Conservation (phyloP, 2,329 filamentous ascomycete species). For the Chaetomium sp. region DNA sequence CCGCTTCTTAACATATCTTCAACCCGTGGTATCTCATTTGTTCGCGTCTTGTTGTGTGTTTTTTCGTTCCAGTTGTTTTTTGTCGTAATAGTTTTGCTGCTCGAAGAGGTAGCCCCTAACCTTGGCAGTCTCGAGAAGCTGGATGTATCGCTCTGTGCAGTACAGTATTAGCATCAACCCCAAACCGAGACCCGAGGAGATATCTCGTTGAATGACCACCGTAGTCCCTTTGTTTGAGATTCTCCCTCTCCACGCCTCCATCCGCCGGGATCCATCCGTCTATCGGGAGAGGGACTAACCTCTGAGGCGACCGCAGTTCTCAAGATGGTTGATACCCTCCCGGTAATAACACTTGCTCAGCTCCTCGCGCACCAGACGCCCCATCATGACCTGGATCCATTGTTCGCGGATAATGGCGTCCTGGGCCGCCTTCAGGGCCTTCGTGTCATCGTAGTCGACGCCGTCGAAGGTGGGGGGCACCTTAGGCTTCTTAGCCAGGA, state of each 20-base stretch:
- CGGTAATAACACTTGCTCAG: slow-evolving; percentile 78
- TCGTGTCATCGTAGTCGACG: slow-evolving; percentile 79
- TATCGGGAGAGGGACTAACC: slow-evolving; percentile 48
- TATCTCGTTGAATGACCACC: too few relatives aligned
- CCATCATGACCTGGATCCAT: slow-evolving; percentile 89
- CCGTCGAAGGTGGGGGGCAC: slow-evolving; percentile 80
- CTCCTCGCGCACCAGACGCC: slow-evolving; percentile 72
- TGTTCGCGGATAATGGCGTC: slow-evolving; percentile 78
- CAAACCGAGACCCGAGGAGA: too few relatives aligned
- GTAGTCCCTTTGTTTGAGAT: background rate
- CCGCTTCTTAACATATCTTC: too few relatives aligned
- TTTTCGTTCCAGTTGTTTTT: slow-evolving; percentile 27
- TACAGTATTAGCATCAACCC: too few relatives aligned
- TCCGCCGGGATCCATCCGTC: background rate
- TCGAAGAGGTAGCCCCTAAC: slow-evolving; percentile 73
- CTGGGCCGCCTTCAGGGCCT: slow-evolving; percentile 73
- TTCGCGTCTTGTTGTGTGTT: too few relatives aligned
- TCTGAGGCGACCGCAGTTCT: slow-evolving; percentile 77
- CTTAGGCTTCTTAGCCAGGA: slow-evolving; percentile 76
- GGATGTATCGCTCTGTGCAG: slow-evolving; percentile 64
- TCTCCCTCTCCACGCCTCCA: background rate
- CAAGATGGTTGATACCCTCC: slow-evolving; percentile 80
- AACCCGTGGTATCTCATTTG: too few relatives aligned
- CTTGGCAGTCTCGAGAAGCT: slow-evolving; percentile 69
- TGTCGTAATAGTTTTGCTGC: slow-evolving; percentile 67